These are phyloP conservation scores for Pseudogymnoascus sp. DNA, from an alignment of 2,329 filamentous ascomycete genomes.

Conservation along the genomic window DNA sequence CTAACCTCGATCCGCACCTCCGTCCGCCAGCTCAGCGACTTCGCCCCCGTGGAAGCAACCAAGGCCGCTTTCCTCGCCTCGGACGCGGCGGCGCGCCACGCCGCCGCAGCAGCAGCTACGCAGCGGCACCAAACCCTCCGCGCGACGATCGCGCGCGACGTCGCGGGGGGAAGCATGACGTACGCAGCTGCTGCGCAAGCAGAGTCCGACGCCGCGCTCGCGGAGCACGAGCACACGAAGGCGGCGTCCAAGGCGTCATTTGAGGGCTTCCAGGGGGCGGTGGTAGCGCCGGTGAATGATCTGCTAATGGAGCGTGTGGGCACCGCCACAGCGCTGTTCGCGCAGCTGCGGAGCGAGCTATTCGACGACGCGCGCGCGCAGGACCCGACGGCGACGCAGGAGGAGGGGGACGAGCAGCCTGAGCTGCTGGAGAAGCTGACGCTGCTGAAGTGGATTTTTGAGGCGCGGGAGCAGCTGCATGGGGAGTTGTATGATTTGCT, in stretches of 20 bases:
- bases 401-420: constrained; percentile 90
- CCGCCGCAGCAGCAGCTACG: constrained; percentile 40
- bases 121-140: constrained; percentile 57
- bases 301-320: constrained; percentile 68
- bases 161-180: constrained; percentile 67
- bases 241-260: constrained; percentile 72
- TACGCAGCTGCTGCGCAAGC: constrained; percentile 77
- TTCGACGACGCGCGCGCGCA: constrained; percentile 56
- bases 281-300: constrained; percentile 77
- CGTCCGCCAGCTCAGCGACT: constrained; percentile 64
- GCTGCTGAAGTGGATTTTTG: constrained; percentile 93
- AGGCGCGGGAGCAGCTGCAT: constrained; percentile 81
- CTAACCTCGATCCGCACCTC: constrained; percentile 74
- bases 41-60: constrained; percentile 61
- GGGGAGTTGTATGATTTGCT: constrained; percentile 78
- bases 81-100: constrained; percentile 50
- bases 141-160: constrained; percentile 67
- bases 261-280: constrained; percentile 71
- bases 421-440: constrained; percentile 92
- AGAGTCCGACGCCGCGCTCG: constrained; percentile 62
- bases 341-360: constrained; percentile 62
- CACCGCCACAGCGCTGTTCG: constrained; percentile 67
- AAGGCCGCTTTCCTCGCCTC: constrained; percentile 53
- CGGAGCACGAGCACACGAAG: constrained; percentile 63
- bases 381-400: constrained; percentile 76